Base-by-base conservation (phyloP, 129 eudicot species). In the Lactuca sativa region DNA sequence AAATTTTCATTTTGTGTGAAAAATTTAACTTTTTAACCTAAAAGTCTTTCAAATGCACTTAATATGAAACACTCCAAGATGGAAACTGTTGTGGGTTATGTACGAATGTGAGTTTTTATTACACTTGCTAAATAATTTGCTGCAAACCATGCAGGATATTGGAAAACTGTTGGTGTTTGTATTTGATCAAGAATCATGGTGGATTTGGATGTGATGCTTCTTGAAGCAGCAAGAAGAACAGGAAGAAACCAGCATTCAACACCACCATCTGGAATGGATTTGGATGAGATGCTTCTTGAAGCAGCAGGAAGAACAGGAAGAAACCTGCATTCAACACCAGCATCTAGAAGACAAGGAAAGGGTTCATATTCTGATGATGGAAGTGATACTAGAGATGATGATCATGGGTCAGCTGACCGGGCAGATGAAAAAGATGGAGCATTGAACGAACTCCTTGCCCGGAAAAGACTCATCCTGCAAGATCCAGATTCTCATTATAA, bases 321-420 rank as follows among this genome's bases (percentile, higher is more conserved):
- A 61, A 83, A 85, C 73, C 84, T 86, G 13, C 88, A 81, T 69
- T 84, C 98, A 11, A 84, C 88, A 64, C 93, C 93, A 12, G 72
- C 96, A 52, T 82, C 95, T 10, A 85, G 90, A 71, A 86, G 95
- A 55, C 85, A 79, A 59, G 85, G 72, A 5, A 85, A 68, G 64
- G 86, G 77, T 58, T 83, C 96, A 3, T 86, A 86, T 72, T 85
- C 95, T 31, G 92, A 92, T 74, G 90, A 91, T 67, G 97, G 87
- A 41, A 83, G 90, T 80, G 97, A 91, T 74, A 88, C 93, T 5
- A 88, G 88, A 73, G 87, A 88, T 47, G 96, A 88, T 80, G 88
- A 78, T 58, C 95, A 78, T 64, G 84, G 74, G 15, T 92, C 83
- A 78, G 82, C 81, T 51, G 89, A 86, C 77, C 69, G 89, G 56